Evolutionary conservation across 2,329 filamentous ascomycete species (phyloP).

Genomic region (Amesomyces nigricolor): DNA sequence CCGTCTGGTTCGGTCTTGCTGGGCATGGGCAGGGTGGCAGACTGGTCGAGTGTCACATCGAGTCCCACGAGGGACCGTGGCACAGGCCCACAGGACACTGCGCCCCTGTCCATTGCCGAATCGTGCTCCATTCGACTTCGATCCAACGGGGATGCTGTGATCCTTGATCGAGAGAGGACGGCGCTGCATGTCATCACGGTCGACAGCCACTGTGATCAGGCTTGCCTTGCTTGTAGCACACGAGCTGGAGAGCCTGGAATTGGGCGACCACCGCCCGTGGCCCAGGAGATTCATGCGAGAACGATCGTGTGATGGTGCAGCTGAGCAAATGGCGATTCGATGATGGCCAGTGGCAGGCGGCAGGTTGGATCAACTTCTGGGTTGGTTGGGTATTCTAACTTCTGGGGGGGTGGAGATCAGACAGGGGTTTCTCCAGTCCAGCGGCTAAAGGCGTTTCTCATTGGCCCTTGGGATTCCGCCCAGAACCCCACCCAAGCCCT

Average conservation of each 20-base stretch:
- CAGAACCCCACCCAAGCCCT: too few relatives aligned
- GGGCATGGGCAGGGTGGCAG: too few relatives aligned
- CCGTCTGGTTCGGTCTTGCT: background rate
- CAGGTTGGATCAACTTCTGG: background rate
- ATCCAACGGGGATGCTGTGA: slow-evolving; percentile 4
- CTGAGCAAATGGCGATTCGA: slow-evolving; percentile 14
- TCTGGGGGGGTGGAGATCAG: background rate
- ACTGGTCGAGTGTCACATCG: too few relatives aligned
- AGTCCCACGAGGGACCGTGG: background rate
- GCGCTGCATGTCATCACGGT: slow-evolving; percentile 6
- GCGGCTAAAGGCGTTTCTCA: too few relatives aligned
- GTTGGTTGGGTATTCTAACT: background rate
- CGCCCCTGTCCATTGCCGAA: background rate
- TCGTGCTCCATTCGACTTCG: background rate
- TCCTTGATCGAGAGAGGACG: background rate
- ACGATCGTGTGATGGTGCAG: slow-evolving; percentile 11
- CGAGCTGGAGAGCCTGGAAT: slow-evolving; percentile 11
- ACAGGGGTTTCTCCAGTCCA: too few relatives aligned
- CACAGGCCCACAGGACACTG: background rate
- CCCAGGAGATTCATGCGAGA: slow-evolving; percentile 9
- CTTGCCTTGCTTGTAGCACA: slow-evolving; percentile 12
- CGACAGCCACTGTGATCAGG: slow-evolving; percentile 15
- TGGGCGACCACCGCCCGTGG: background rate
- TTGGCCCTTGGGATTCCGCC: too few relatives aligned
- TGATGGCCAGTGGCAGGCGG: background rate